Percentiles rank a stretch among this genome's conserved stretches.
phyloP scores from a whole-genome alignment of 441 rosid species.

The Cnidoscolus chayamansa region DNA sequence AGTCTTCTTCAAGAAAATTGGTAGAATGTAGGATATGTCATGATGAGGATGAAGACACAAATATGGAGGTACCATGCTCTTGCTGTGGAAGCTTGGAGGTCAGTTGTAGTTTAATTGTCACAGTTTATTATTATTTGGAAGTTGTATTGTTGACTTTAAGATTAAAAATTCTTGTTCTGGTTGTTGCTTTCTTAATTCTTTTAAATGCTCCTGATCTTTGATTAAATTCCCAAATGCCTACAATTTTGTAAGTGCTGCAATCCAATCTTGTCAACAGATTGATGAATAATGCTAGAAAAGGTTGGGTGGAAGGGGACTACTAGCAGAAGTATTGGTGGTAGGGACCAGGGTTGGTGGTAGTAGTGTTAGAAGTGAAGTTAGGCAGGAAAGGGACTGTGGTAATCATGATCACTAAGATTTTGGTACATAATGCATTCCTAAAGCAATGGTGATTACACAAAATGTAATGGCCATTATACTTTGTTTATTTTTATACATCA shows the following conservation, averaged over 20 bases:
- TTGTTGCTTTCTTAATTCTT: background rate
- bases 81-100: slow-evolving; percentile 91
- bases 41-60: slow-evolving; percentile 65
- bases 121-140: slow-evolving; percentile 3
- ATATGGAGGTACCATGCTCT: slow-evolving; percentile 79
- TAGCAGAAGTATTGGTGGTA: background rate
- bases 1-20: slow-evolving; percentile 35
- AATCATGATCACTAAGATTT: background rate
- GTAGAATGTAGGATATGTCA: slow-evolving; percentile 84
- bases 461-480: background rate
- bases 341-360: background rate
- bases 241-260: background rate
- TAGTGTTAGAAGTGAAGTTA: background rate
- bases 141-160: background rate
- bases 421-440: background rate
- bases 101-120: slow-evolving; percentile 12
- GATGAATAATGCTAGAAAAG: background rate
- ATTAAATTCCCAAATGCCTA: background rate
- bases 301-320: background rate
- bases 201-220: background rate
- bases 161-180: background rate
- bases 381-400: background rate
- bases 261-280: background rate
- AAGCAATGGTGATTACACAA: background rate
- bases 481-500: background rate